Percentiles rank a stretch among this genome's conserved stretches.
Evolutionary conservation across 208 protist genomes (phyloP).

Genomic region (Novymonas esmeraldas): DNA sequence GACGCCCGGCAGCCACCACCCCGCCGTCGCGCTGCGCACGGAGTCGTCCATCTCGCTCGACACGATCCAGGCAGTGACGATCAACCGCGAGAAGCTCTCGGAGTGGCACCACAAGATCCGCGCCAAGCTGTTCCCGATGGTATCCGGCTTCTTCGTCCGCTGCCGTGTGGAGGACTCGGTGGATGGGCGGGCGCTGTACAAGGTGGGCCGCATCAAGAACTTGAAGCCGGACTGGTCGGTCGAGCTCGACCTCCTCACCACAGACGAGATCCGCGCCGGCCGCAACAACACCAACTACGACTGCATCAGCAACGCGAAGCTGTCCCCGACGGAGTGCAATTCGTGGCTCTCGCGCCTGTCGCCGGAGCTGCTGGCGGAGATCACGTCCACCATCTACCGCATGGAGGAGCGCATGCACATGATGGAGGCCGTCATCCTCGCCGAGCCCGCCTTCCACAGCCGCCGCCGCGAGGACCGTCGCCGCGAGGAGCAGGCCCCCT

Average conservation of each 20-base stretch:
- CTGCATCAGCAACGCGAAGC: slow-evolving; percentile 91
- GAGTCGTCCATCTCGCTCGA: slow-evolving; percentile 75
- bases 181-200: slow-evolving; percentile 88
- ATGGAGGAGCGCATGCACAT: slow-evolving; percentile 87
- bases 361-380: slow-evolving; percentile 50
- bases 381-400: slow-evolving; percentile 64
- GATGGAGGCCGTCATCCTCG: slow-evolving; percentile 77
- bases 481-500: slow-evolving; percentile 45
- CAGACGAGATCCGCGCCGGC: slow-evolving; percentile 74
- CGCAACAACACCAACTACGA: slow-evolving; percentile 93
- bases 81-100: slow-evolving; percentile 90
- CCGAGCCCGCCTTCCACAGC: slow-evolving; percentile 83
- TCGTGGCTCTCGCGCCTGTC: slow-evolving; percentile 73
- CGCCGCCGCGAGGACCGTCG: slow-evolving; percentile 66
- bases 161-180: slow-evolving; percentile 90
- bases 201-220: slow-evolving; percentile 89
- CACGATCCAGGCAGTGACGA: slow-evolving; percentile 77
- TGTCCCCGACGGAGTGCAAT: slow-evolving; percentile 77
- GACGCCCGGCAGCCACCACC: slow-evolving; percentile 36
- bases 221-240: slow-evolving; percentile 92
- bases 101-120: slow-evolving; percentile 93
- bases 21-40: slow-evolving; percentile 52
- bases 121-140: slow-evolving; percentile 78
- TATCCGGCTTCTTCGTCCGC: slow-evolving; percentile 89
- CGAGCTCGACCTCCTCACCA: slow-evolving; percentile 87